Evolutionary conservation across 129 eudicot species (phyloP), one percentile per base, ranked within the genome.

Genomic region (Dittrichia graveolens): DNA sequence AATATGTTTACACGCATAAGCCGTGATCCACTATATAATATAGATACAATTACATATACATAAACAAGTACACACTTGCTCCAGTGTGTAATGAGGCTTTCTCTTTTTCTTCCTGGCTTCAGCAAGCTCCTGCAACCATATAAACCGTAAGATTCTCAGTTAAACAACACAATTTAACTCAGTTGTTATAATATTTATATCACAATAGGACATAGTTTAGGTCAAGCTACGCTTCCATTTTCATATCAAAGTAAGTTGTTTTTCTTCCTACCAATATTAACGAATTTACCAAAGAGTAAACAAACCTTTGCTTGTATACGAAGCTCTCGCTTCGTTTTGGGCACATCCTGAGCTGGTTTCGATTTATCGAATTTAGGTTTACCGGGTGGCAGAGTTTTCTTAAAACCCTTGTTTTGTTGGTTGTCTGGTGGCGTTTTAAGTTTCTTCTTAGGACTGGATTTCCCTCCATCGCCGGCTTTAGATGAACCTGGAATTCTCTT

Each of bases 71-170:
- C 87, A 24, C 35, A 91, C 97, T 52, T 92, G 96, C 79, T 92
- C 97, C 39, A 88, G 81, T n/a, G 91, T 70, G 81, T 86, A 91
- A 83, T 91, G 97, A 16, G 81, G 88, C 86, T 80, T 91, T 76
- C 97, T 84, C 83, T 82, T 91, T 84, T 86, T 91, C 86, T 91
- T 91, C 76, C 97, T 88, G 46, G 91, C 97, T 74, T 92, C 93
- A 59, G 96, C 83, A 61, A 86, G 85, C 66, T 92, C 97, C 97
- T 92, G 87, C 67, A 79, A 42, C 14, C 63, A 11, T 40, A 6
- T 7, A 69, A 6, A 62, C 19, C n/a, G 11, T 52, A 67, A 11
- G 8, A 63, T 11, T 42, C n/a, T 8, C 15, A 12, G 31, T 2
- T 78, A 61, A 61, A 5, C 11, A 63, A 70, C n/a, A 15, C 8